phyloP scores from a whole-genome alignment of 352 stramenopile genomes.

The Phytophthora agathidicida region DNA sequence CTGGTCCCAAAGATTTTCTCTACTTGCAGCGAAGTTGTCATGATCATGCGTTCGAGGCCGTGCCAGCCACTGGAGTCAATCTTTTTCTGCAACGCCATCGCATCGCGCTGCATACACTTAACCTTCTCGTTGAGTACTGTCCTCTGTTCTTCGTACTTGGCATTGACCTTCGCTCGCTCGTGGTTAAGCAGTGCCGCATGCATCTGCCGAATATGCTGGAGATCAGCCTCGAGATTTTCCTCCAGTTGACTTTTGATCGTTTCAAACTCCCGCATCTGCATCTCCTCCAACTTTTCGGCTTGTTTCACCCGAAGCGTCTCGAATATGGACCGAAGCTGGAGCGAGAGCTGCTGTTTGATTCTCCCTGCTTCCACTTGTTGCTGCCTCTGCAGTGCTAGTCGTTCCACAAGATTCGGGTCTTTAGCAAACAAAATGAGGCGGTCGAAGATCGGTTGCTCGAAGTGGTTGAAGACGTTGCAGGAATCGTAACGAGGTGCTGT shows the following conservation, averaged over 20 bases:
- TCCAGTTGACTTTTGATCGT: conserved; percentile 57
- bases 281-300: conserved; percentile 46
- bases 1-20: conserved; percentile 75
- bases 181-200: conserved; percentile 58
- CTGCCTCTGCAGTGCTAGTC: conserved; percentile 51
- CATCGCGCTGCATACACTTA: conserved; percentile 49
- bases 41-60: conserved; percentile 63
- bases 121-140: conserved; percentile 41
- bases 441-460: conserved; percentile 73
- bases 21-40: conserved; percentile 55
- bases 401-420: conserved; percentile 64
- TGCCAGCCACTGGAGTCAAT: conserved; percentile 61
- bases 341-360: conserved; percentile 53
- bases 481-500: conserved; percentile 64
- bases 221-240: conserved; percentile 57
- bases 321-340: conserved; percentile 62
- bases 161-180: conserved; percentile 67
- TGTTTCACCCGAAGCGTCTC: conserved; percentile 43
- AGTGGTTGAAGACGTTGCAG: conserved; percentile 64
- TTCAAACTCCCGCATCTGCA: conserved; percentile 42
- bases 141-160: conserved; percentile 64
- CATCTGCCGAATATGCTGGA: conserved; percentile 68
- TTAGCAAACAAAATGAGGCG: conserved; percentile 72
- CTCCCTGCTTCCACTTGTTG: conserved; percentile 55
- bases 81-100: conserved; percentile 50